Evolutionary conservation across 148 eudicot species (phyloP).

Genomic region (Rhododendron vialii): DNA sequence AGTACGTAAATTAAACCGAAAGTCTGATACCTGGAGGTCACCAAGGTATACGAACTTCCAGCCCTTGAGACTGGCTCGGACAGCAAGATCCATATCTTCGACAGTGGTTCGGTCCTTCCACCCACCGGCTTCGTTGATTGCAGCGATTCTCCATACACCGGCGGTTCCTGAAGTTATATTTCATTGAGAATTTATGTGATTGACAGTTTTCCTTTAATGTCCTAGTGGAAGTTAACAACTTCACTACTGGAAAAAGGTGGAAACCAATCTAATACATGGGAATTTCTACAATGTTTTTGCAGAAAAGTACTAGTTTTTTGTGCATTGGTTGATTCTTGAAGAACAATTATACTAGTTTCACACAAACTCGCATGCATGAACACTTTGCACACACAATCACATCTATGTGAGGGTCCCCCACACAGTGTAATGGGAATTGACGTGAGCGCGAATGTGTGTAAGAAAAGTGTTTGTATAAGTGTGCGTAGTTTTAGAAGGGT

Average conservation of each 20-base stretch:
- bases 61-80: slow-evolving; percentile 75
- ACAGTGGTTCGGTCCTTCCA: slow-evolving; percentile 81
- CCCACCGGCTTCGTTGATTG: slow-evolving; percentile 80
- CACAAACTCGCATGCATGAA: too few relatives aligned
- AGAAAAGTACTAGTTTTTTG: not conserved
- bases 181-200: not conserved
- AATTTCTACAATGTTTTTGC: too few relatives aligned
- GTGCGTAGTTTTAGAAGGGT: not conserved
- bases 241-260: too few relatives aligned
- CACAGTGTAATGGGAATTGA: too few relatives aligned
- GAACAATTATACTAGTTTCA: too few relatives aligned
- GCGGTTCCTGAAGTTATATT: slow-evolving; percentile 47
- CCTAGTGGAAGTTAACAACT: not conserved
- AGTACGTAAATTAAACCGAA: not conserved
- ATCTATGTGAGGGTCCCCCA: too few relatives aligned
- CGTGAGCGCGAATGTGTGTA: not conserved
- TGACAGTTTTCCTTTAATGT: not conserved
- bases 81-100: slow-evolving; percentile 86
- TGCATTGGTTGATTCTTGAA: too few relatives aligned
- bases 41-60: slow-evolving; percentile 78
- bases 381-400: not conserved
- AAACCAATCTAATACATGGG: not conserved
- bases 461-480: too few relatives aligned
- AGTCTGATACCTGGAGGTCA: not conserved
- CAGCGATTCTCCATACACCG: slow-evolving; percentile 78